These are phyloP conservation scores for Sisymbrium altissimum DNA, from an alignment of 345 rosid genomes.

Conservation along the genomic window DNA sequence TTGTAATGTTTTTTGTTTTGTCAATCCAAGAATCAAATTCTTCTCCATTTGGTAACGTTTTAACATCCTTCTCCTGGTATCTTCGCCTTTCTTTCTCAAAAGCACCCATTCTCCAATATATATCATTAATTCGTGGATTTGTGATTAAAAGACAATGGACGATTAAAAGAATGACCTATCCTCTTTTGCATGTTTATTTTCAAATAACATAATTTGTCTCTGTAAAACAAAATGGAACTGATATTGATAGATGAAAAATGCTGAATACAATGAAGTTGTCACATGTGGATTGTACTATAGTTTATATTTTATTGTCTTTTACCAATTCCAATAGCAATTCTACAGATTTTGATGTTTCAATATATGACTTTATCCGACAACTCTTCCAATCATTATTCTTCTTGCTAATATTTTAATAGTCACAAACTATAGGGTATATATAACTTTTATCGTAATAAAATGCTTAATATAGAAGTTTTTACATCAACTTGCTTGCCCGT, in stretches of 20 bases:
- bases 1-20: neutral
- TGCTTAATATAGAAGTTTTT: conserved; percentile 29
- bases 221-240: neutral
- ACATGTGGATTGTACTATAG: conserved; percentile 10
- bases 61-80: neutral
- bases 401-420: conserved; percentile 1
- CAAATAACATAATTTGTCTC: neutral
- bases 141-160: too few relatives aligned
- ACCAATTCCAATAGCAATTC: conserved; percentile 18
- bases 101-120: neutral
- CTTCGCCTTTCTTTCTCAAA: neutral
- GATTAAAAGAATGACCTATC: neutral
- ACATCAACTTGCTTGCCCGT: conserved; percentile 23
- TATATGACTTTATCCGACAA: conserved; percentile 33
- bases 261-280: conserved; percentile 21
- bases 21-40: conserved; percentile 15
- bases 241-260: conserved; percentile 15
- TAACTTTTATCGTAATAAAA: neutral
- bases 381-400: conserved; percentile 20
- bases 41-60: conserved; percentile 8
- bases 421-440: neutral
- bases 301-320: conserved; percentile 9
- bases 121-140: neutral
- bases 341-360: conserved; percentile 12
- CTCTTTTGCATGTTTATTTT: conserved; percentile 2